Conservation (phyloP, 306 rosid species). For the Cajanus cajan region DNA sequence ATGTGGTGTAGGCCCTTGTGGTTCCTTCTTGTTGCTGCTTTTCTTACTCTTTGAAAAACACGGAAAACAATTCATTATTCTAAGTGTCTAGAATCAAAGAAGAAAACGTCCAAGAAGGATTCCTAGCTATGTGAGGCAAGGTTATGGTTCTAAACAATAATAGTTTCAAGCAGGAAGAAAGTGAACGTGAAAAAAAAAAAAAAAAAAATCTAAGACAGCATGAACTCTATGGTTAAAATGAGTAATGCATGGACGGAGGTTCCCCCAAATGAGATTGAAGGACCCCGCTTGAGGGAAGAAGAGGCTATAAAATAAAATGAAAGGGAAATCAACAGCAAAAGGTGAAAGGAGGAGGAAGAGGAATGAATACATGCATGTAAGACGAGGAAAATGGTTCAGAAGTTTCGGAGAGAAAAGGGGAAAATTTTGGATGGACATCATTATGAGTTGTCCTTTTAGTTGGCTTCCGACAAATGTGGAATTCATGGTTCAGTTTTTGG, state of each 20-base stretch:
- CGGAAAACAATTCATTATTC: constrained; percentile 77
- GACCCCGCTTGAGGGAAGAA: constrained; percentile 58
- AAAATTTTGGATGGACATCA: constrained; percentile 30
- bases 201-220: neutral
- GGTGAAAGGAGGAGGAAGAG: constrained; percentile 30
- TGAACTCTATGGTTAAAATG: neutral
- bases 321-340: constrained; percentile 11
- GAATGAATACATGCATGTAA: constrained; percentile 38
- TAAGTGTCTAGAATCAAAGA: neutral
- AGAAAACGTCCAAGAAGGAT: neutral
- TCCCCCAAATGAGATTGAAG: constrained; percentile 71
- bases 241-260: constrained; percentile 39
- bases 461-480: constrained; percentile 34
- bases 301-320: constrained; percentile 13
- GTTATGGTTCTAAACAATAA: neutral
- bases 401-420: constrained; percentile 38
- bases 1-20: neutral
- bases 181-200: neutral
- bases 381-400: constrained; percentile 23
- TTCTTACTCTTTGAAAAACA: constrained; percentile 68
- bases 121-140: neutral
- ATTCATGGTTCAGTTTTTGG: constrained; percentile 6
- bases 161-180: too few relatives aligned
- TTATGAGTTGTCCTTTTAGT: constrained; percentile 28
- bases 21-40: constrained; percentile 45